Evolutionary conservation across 2,329 filamentous ascomycete species (phyloP), one percentile per base, ranked within the genome.

Genomic region (Apiospora rasikravindrae): DNA sequence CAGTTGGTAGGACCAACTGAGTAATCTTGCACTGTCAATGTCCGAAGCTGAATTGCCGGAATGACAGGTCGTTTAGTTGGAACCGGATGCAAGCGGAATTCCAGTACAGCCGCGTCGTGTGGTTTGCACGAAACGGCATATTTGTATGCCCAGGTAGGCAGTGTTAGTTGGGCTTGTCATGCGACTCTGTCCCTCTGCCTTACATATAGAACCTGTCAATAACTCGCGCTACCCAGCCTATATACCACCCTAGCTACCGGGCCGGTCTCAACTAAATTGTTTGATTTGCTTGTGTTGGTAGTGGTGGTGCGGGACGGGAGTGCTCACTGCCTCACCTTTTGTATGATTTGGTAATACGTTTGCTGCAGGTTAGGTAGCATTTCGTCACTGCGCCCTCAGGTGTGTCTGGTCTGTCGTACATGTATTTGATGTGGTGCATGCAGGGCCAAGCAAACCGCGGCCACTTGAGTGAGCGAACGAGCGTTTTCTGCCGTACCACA

Each of bases 331-430:
- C 57, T 64, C 57, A 33, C 29, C 11, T 40, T 5, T 19, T 40
- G 5, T 64, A 22, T 37, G 33, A 40, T 64, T 37, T 64, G 33
- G 57, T 64, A 40, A 64, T 40, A 64, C 16, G 22, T 40, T 40
- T 64, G 57, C 29, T 64, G 57, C 57, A 64, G 57, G 57, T 24
- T 11, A 64, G 33, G 57, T 64, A 64, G 57, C 10, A 64, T 64
- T 64, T 7, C 19, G 29, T 40, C 57, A 37, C 57, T 64, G 57
- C 57, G 57, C 57, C 57, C 33, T 64, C 57, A 64, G 57, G 57
- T 40, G 57, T 64, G 57, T 64, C 53, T 61, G 29, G 29, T 61
- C 45, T 49, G 45, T 22, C 6, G 45, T 49, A 10, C 45, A n/a
- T 24, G n/a, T 51, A 26, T 7, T 4, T 49, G 8, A 26, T 26